A percentile compares a stretch with the other conserved stretches of the same genome.
phyloP scores from a whole-genome alignment of 768 basidiomycete species.

The Podaxis rugospora region DNA sequence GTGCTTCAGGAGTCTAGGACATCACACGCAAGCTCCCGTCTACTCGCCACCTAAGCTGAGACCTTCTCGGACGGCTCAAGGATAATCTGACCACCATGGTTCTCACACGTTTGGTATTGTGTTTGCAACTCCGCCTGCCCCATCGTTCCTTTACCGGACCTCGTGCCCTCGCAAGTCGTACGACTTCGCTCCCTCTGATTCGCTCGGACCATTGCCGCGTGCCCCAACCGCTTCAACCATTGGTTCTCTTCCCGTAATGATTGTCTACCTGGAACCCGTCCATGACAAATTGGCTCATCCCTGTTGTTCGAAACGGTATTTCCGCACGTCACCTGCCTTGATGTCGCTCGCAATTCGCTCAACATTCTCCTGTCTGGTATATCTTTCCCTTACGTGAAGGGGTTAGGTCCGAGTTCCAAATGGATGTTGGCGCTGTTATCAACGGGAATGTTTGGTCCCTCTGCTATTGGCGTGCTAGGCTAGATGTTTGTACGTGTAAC shows the following conservation, averaged over 20 bases:
- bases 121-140: conserved; percentile 4
- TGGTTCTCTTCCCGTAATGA: not conserved
- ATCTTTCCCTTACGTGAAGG: not conserved
- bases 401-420: not conserved
- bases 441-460: not conserved
- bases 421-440: not conserved
- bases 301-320: not conserved
- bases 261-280: not conserved
- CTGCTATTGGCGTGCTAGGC: conserved; percentile 9
- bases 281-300: not conserved
- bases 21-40: too few relatives aligned
- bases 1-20: too few relatives aligned
- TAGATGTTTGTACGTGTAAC: conserved; percentile 20
- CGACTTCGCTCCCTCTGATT: conserved; percentile 4
- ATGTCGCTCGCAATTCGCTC: not conserved
- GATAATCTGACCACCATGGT: not conserved
- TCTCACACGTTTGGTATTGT: not conserved
- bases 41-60: not conserved
- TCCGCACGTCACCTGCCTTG: conserved; percentile 1
- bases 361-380: not conserved
- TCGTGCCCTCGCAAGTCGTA: conserved; percentile 7
- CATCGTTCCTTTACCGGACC: not conserved
- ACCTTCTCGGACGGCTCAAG: not conserved
- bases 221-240: too few relatives aligned
- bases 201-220: conserved; percentile 11